phyloP scores from a whole-genome alignment of 495 filamentous ascomycete genomes.

The Penicillium diatomitis region DNA sequence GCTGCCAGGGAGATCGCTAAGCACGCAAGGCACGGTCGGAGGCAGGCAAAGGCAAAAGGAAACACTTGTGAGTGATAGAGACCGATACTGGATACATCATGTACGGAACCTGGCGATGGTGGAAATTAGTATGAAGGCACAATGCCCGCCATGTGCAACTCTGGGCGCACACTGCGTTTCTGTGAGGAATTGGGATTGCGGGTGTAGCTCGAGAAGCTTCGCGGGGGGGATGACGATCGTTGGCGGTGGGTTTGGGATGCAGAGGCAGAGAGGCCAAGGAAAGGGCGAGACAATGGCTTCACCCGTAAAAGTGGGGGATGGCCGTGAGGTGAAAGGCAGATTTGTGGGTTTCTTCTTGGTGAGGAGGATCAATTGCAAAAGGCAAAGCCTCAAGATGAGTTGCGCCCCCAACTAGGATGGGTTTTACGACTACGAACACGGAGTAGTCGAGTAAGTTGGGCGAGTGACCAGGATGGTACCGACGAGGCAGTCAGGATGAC shows the following conservation, averaged over 20 bases:
- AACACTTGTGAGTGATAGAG: slow-evolving; percentile 15
- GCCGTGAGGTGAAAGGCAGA: neutral
- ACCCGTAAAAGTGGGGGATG: neutral
- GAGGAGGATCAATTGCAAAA: slow-evolving; percentile 1
- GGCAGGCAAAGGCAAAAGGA: slow-evolving; percentile 5
- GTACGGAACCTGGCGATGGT: slow-evolving; percentile 11
- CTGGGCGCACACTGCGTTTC: neutral
- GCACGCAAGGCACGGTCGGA: slow-evolving; percentile 23
- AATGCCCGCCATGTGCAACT: neutral
- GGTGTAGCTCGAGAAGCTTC: neutral
- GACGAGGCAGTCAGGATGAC: neutral
- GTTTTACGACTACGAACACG: too few relatives aligned
- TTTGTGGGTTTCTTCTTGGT: neutral
- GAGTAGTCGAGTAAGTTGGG: too few relatives aligned
- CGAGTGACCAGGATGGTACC: too few relatives aligned
- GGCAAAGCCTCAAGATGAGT: slow-evolving; percentile 2
- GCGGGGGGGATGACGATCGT: neutral
- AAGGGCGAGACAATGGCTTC: neutral
- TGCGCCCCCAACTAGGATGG: neutral
- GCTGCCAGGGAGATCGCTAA: slow-evolving; percentile 9
- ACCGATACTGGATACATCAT: slow-evolving; percentile 28
- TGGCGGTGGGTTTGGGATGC: neutral
- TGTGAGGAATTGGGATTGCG: neutral
- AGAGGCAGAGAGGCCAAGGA: neutral
- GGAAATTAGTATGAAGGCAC: neutral